A percentile compares a stretch with the other conserved stretches of the same genome.
Evolutionary conservation across 2,329 filamentous ascomycete genomes (phyloP).

Genomic region (Curvularia hawaiiensis): DNA sequence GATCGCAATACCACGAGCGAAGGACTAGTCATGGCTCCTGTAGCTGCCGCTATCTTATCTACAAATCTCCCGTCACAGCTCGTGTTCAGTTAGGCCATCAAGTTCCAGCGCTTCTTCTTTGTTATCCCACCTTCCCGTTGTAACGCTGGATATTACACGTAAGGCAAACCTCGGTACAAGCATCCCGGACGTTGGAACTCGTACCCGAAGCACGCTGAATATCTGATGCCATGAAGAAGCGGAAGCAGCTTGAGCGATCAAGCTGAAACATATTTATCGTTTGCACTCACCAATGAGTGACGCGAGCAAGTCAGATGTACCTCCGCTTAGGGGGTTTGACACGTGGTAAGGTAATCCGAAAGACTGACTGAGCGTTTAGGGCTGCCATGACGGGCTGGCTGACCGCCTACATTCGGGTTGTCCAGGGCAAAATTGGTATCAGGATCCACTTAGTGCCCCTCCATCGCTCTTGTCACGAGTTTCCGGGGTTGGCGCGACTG

Average conservation of each 20-base stretch:
- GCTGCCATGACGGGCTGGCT: conserved; percentile 8
- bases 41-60: conserved; percentile 10
- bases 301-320: conserved; percentile 36
- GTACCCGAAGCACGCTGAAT: background rate
- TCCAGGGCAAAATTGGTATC: conserved; percentile 1
- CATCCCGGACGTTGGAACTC: conserved; percentile 1
- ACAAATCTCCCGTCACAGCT: conserved; percentile 1
- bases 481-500: conserved; percentile 27
- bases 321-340: conserved; percentile 31
- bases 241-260: conserved; percentile 13
- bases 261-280: conserved; percentile 40
- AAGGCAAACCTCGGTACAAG: background rate
- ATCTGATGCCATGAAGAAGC: conserved; percentile 12
- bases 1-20: background rate
- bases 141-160: conserved; percentile 1
- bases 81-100: background rate
- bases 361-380: conserved; percentile 21
- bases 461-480: conserved; percentile 18
- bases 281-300: conserved; percentile 33
- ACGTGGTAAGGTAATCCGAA: conserved; percentile 41
- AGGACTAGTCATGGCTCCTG: conserved; percentile 1
- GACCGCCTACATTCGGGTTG: conserved; percentile 9
- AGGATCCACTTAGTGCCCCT: conserved; percentile 14
- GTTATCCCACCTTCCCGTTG: conserved; percentile 5
- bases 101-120: conserved; percentile 2